Evolutionary conservation across 2,329 filamentous ascomycete species (phyloP), one percentile per base, ranked within the genome.

Genomic region (Colletotrichum sp.): DNA sequence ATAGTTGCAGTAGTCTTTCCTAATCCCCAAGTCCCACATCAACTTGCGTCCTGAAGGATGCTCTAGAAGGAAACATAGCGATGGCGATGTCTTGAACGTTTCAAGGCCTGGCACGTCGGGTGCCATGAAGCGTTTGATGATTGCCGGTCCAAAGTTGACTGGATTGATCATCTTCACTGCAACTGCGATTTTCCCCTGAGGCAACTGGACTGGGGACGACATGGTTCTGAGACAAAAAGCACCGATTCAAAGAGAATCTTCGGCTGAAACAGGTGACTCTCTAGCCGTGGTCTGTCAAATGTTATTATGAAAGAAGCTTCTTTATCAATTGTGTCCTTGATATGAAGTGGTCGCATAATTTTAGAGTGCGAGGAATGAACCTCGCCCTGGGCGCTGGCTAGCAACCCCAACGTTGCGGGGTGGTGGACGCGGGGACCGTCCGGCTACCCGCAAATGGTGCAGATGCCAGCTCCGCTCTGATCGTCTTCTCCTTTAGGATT

Each of bases 121-220:
- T 4, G 79, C 83, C 84, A 86, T 86, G 68, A 86, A 86, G 8
- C 85, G 79, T 5, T 84, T 77, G 10, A 86, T 76, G 28, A 85
- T 81, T 7, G 85, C 82, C 5, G 85, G 85, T 0, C 85, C 84
- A 70, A 86, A 86, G 34, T 85, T 85, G 26, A 84, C 83, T 0
- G 85, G 80, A 62, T 85, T 85, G 32, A 86, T 85, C 52, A 86
- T 78, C 72, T 79, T 83, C 26, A 84, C 81, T 2, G 52, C 55
- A 28, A 81, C 70, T n/a, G 76, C 75, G 28, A 78, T 59, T 44
- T 62, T n/a, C 18, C 80, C 80, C 1, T 75, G 26, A 13, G 80
- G 80, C 18, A 81, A 22, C 26, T 55, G 65, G n/a, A 64, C 60
- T 18, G 18, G 9, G 30, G 60, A 59, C 16, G 60, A 64, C 18